phyloP scores from a whole-genome alignment of 331 rosid genomes.

The Phaseolus coccineus region DNA sequence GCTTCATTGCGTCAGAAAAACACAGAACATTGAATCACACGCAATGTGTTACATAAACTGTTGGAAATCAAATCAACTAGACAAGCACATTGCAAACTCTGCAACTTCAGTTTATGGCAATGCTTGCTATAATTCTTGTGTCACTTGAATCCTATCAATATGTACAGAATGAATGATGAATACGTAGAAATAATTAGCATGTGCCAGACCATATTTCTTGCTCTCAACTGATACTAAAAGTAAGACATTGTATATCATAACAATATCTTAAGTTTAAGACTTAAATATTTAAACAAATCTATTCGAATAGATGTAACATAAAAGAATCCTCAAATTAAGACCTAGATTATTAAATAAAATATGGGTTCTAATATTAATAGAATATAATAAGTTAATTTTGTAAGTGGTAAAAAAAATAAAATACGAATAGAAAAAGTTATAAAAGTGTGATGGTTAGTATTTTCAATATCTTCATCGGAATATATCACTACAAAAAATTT shows the following conservation, averaged over 20 bases:
- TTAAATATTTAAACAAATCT: no score
- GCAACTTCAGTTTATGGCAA: slow-evolving; percentile 36
- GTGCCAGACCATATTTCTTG: slow-evolving; percentile 49
- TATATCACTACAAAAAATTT: no score
- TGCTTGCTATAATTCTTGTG: slow-evolving; percentile 2
- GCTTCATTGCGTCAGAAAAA: background rate
- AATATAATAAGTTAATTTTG: no score
- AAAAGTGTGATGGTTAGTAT: no score
- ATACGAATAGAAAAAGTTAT: no score
- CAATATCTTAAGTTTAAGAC: no score
- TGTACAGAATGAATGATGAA: background rate
- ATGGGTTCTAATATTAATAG: no score
- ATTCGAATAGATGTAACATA: no score
- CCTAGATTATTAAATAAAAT: no score
- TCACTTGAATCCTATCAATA: background rate
- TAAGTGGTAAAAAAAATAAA: no score
- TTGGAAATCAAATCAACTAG: background rate
- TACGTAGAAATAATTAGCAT: slow-evolving; percentile 11
- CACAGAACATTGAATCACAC: background rate
- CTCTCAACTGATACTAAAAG: slow-evolving; percentile 76
- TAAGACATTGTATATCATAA: slow-evolving; percentile 15
- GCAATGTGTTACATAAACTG: slow-evolving; percentile 7
- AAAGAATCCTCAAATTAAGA: no score
- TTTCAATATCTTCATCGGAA: no score
- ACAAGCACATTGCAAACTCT: background rate